Conservation (phyloP, 305 asterid species). For the Caryopteris hybrid region DNA sequence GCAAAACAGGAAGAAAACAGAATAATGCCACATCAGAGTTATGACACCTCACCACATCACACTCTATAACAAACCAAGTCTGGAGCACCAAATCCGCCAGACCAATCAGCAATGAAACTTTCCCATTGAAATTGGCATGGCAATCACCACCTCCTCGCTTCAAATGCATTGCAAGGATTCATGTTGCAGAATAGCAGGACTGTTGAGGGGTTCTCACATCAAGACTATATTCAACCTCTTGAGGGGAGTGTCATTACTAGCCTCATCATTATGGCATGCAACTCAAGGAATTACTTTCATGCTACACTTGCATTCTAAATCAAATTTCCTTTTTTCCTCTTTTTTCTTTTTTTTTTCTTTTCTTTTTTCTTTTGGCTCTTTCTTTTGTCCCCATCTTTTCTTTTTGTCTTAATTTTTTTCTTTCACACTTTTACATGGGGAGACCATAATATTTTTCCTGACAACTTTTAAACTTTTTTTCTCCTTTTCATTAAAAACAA, state of each 20-base stretch:
- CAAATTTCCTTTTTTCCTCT: background rate
- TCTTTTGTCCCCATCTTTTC: slow-evolving; percentile 21
- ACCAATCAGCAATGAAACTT: slow-evolving; percentile 26
- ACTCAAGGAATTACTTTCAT: slow-evolving; percentile 6
- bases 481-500: slow-evolving; percentile 9
- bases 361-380: background rate
- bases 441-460: slow-evolving; percentile 17
- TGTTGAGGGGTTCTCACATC: slow-evolving; percentile 19
- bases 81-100: slow-evolving; percentile 28
- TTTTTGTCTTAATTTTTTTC: slow-evolving; percentile 18
- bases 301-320: slow-evolving; percentile 1
- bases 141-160: slow-evolving; percentile 29
- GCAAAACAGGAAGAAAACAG: slow-evolving; percentile 27
- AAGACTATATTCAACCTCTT: slow-evolving; percentile 21
- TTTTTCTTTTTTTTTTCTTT: background rate
- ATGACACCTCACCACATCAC: slow-evolving; percentile 41
- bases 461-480: slow-evolving; percentile 2
- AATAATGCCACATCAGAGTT: slow-evolving; percentile 33
- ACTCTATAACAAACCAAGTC: slow-evolving; percentile 33
- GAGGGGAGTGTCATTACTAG: slow-evolving; percentile 17
- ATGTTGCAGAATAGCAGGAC: slow-evolving; percentile 24
- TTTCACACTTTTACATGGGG: slow-evolving; percentile 36
- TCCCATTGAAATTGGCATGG: slow-evolving; percentile 19
- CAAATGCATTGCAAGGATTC: slow-evolving; percentile 23
- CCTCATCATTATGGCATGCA: slow-evolving; percentile 4